Base-by-base conservation (phyloP, 345 rosid genomes). In the Cardamine chenopodiifolia region DNA sequence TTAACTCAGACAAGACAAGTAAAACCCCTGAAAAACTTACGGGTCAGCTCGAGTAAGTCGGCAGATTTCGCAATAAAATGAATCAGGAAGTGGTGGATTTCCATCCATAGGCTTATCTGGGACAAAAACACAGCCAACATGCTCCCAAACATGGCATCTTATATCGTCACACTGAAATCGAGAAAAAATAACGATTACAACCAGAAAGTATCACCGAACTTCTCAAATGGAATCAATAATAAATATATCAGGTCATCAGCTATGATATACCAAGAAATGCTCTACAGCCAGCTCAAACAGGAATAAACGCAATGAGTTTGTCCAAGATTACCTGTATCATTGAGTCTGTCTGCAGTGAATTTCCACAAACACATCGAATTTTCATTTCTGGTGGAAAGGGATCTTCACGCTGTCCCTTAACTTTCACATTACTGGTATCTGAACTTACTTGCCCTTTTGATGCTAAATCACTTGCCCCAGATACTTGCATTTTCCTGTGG, bases 31-130 rank as follows among this genome's bases (percentile, higher is more conserved):
- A 40, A 40, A 72, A 72, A 72, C 99, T n/a, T 88, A 95, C 99
- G 98, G 99, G 76, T 95, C 99, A 78, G 97, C 96, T 56, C 97
- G 90, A 71, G 83, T 79, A 66, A 96, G 96, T 63, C 99, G 90
- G 74, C 97, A 92, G 62, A 87, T 72, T 81, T 92, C 98, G 73
- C 99, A 95, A 62, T 85, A 92, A 80, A 88, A 95, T 64, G 80
- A 32, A 37, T 92, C 94, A 29, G 97, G 97, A 80, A 82, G 54
- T 22, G 79, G 88, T 12, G 79, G 89, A 79, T 17, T 82, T 64
- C 85, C 90, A 60, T 95, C 94, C 82, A 71, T 68, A 39, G 89
- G 86, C 77, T 87, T 92, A 70, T 92, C 96, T 29, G 94, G 88
- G 71, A 92, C 75, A 63, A 88, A 35, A 74, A 92, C 97, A 80